Percentiles rank a stretch among this genome's conserved stretches.
These are phyloP conservation scores for Trichoderma asperellum DNA, from an alignment of 2,329 filamentous ascomycete species.

Conservation along the genomic window DNA sequence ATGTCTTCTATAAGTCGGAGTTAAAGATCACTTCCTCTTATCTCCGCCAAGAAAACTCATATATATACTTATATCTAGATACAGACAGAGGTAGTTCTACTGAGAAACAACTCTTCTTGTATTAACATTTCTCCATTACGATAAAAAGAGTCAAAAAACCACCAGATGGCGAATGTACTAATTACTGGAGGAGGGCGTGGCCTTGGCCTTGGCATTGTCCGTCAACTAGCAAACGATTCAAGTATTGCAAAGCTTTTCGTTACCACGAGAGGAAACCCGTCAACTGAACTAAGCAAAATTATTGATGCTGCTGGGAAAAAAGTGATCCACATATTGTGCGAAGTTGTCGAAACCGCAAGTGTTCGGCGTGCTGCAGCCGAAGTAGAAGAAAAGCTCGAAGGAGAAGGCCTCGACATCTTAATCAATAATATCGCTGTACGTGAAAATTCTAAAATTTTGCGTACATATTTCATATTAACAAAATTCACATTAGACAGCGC, in stretches of 20 bases:
- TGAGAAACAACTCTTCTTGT: not conserved
- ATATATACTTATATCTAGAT: not conserved
- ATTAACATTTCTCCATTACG: not conserved
- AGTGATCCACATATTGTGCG: not conserved
- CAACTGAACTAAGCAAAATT: not conserved
- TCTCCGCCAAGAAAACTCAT: not conserved
- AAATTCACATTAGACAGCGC: not conserved
- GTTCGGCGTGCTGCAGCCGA: not conserved
- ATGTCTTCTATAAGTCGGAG: not conserved
- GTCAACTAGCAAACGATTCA: not conserved
- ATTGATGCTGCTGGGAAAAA: not conserved
- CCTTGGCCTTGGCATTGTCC: not conserved
- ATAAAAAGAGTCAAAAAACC: not conserved
- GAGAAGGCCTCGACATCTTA: not conserved
- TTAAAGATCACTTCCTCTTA: not conserved
- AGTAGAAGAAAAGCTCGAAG: not conserved
- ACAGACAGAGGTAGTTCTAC: not conserved
- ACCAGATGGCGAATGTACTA: not conserved
- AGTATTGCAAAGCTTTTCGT: not conserved
- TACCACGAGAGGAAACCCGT: not conserved
- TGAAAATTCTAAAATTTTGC: not conserved
- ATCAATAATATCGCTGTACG: constrained; percentile 1
- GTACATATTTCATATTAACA: not conserved
- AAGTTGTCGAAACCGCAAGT: not conserved
- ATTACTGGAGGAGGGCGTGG: constrained; percentile 7